Conservation (phyloP, 129 eudicot species). For the Oenanthe sinensis region DNA sequence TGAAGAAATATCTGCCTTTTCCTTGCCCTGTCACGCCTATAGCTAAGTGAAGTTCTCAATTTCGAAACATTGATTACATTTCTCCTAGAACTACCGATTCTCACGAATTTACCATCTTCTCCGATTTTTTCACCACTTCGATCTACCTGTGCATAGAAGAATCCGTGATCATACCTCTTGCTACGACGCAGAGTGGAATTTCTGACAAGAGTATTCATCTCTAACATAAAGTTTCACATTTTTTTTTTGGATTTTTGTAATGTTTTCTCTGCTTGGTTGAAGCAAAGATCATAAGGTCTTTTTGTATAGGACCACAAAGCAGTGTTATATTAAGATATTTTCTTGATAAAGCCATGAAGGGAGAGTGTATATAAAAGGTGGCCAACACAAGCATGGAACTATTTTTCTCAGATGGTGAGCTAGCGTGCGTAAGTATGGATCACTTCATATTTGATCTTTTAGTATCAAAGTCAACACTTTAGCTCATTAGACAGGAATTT, state of each 20-base stretch:
- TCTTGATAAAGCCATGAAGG: not conserved
- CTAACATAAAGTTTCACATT: not conserved
- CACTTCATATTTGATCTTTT: not conserved
- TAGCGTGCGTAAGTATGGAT: not conserved
- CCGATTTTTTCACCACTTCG: not conserved
- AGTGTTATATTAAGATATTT: not conserved
- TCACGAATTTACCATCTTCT: conserved; percentile 3
- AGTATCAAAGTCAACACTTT: not conserved
- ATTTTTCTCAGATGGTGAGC: not conserved
- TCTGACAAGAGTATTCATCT: conserved; percentile 10
- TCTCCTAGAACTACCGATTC: conserved; percentile 1
- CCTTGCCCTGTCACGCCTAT: conserved; percentile 17
- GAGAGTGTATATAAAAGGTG: not conserved
- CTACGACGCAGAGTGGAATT: conserved; percentile 13
- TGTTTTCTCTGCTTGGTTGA: not conserved
- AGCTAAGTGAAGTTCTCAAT: conserved; percentile 5
- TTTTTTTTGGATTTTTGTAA: not conserved
- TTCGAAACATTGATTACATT: not conserved
- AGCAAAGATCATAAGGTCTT: not conserved
- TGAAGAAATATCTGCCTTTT: conserved; percentile 15
- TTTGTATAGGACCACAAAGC: not conserved
- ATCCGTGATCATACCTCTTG: conserved; percentile 6
- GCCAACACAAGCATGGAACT: not conserved
- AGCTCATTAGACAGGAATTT: conserved; percentile 9
- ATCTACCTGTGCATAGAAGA: conserved; percentile 10